Base-by-base conservation (phyloP, 208 protist species). In the Herpetomonas tarakana region DNA sequence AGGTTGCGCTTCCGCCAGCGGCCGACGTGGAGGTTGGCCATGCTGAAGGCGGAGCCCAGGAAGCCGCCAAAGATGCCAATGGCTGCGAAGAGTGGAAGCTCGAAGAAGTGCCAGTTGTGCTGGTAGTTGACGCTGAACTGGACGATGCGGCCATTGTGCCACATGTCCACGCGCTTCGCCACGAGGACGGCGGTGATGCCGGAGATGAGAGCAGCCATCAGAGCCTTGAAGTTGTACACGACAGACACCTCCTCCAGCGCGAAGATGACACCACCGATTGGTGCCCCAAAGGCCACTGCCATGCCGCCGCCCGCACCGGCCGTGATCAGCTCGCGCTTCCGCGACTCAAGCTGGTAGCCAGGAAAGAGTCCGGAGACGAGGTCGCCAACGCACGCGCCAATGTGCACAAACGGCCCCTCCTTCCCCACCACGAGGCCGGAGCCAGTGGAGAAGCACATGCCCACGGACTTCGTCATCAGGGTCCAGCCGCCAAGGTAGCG, bases 401-500 rank as follows among this genome's bases (percentile, higher is more conserved):
- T 84, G 58, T 96, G 90, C 19, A 96, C 87, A 66, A 93, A 96
- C 1, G 90, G 90, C 3, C 90, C 90, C 56, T 96, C 90, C 56
- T 93, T 94, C 26, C 89, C 89, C 12, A 93, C 69, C 2, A 78
- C 73, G 28, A 96, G 71, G 7, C 91, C 91, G 14, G 81, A 81
- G 39, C 86, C 91, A 21, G 86, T 86, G 45, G 79, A 81, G 52
- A 91, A 71, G 59, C 75, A 82, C 69, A 93, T 78, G 56, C 82
- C 84, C 30, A 93, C 62, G 16, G 71, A 52, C 60, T 92, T 95
- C 16, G 81, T 90, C 16, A 89, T 50, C 24, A 95, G 75, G 28
- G 89, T 95, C 77, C 81, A 84, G 12, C 75, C 74, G 31, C 74
- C 74, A 18, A 95, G 75, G 62, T 89, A 89, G 26, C 78, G 71